Evolutionary conservation across 352 stramenopile genomes (phyloP).

Genomic region (Peronospora farinosa): DNA sequence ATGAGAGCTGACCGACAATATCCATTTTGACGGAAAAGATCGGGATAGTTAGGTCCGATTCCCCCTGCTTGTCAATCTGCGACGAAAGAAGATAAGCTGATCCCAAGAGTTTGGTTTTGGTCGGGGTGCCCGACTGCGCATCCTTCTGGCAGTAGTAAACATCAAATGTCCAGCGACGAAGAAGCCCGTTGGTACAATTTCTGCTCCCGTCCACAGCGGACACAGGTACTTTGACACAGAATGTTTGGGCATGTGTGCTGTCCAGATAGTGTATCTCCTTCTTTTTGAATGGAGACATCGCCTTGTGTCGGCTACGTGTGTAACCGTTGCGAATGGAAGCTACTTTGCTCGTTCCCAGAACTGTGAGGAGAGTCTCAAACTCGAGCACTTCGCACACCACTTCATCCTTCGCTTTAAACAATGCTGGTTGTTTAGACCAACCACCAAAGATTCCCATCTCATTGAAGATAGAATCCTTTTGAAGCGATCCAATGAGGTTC

Average conservation of each 20-base stretch:
- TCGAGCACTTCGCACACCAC: constrained; percentile 41
- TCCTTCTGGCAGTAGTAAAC: constrained; percentile 31
- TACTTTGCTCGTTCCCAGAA: constrained; percentile 33
- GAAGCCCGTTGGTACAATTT: constrained; percentile 10
- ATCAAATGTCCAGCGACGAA: constrained; percentile 36
- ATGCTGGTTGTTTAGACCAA: constrained; percentile 35
- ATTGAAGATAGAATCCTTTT: constrained; percentile 33
- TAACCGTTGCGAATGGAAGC: constrained; percentile 32
- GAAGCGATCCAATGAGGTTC: constrained; percentile 29
- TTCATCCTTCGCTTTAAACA: constrained; percentile 32
- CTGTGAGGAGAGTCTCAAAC: constrained; percentile 27
- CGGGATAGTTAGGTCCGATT: constrained; percentile 48
- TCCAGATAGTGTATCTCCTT: constrained; percentile 30
- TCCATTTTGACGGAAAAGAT: constrained; percentile 29
- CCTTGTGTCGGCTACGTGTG: constrained; percentile 30
- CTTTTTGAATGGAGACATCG: background rate
- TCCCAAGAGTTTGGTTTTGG: constrained; percentile 29
- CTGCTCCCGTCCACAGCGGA: constrained; percentile 18
- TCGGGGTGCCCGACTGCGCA: constrained; percentile 9
- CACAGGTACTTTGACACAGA: constrained; percentile 40
- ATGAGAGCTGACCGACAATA: constrained; percentile 42
- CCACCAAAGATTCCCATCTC: constrained; percentile 48
- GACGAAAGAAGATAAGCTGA: constrained; percentile 37
- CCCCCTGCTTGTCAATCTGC: constrained; percentile 45
- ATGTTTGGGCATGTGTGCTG: constrained; percentile 40